Evolutionary conservation across 140 eudicot species (phyloP), one percentile per base, ranked within the genome.

Genomic region (Bidens hawaiensis): DNA sequence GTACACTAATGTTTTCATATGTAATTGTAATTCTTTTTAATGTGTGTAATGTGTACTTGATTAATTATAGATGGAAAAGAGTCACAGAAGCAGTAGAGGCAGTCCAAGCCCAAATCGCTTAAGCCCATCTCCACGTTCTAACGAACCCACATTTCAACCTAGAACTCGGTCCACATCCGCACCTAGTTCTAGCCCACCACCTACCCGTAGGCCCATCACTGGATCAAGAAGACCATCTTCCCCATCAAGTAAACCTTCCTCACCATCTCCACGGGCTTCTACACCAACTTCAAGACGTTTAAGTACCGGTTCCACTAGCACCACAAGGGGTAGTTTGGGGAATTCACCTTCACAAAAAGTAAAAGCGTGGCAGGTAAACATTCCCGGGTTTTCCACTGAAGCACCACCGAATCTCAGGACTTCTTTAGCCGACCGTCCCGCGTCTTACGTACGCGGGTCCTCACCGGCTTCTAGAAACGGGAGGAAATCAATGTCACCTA

Each of bases 331-430:
- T 27, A 61, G 23, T 62, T 62, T 41, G 33, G 95, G 84, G 11
- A 84, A 80, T 73, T 87, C 96, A 9, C 74, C 87, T 22, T 90
- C 97, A 48, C 96, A 96, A 60, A 90, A 87, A 76, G 63, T 82
- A 47, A 80, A 59, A 77, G 96, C 95, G 24, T 91, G 98, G 98
- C 96, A 91, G 67, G 72, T 88, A 13, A 87, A 65, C 53, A 87
- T 91, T 69, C 98, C 96, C 1, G 98, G 95, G 5, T 91, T 91
- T 76, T 81, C 96, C 7, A 76, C 75, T 1, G 96, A 91, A 68
- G 89, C 75, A 43, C 98, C 98, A 61, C 98, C 98, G 3, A 91
- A 91, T 80, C 96, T 91, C 34, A 87, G 95, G 53, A 90, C 96
- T 56, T 90, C 97, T 2, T 47, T 87, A 69, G 91, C 85, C 70